Conservation (phyloP, 2,329 filamentous ascomycete species). For the Xylaria sp. region DNA sequence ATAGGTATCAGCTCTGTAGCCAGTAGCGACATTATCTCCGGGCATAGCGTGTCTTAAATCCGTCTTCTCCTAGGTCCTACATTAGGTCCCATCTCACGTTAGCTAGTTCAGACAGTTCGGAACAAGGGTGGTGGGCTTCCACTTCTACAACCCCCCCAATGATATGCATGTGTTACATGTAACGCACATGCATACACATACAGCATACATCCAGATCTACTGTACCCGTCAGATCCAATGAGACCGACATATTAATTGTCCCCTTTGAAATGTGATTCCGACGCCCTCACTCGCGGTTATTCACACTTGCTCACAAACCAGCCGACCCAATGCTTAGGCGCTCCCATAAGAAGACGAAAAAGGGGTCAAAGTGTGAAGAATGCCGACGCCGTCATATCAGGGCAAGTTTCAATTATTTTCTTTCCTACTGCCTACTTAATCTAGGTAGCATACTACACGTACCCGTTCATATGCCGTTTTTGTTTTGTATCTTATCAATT, state of each 20-base stretch:
- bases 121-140: neutral
- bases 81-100: neutral
- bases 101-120: neutral
- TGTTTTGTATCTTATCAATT: neutral
- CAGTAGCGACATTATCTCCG: conserved; percentile 2
- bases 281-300: neutral
- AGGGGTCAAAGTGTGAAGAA: conserved; percentile 36
- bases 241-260: neutral
- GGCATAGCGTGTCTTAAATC: conserved; percentile 8
- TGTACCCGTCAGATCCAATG: neutral
- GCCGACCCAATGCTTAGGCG: conserved; percentile 27
- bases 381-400: conserved; percentile 37
- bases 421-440: too few species aligned
- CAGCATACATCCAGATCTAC: neutral
- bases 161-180: neutral
- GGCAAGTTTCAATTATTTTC: conserved; percentile 27
- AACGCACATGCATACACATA: neutral
- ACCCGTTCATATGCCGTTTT: neutral
- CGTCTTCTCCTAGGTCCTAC: neutral
- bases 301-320: neutral
- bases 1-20: neutral
- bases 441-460: neutral
- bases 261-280: neutral
- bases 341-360: conserved; percentile 36
- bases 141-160: neutral